A percentile compares a stretch with the other conserved stretches of the same genome.
Evolutionary conservation across 257 asterid species (phyloP).

Genomic region (Nicotiana tomentosiformis): DNA sequence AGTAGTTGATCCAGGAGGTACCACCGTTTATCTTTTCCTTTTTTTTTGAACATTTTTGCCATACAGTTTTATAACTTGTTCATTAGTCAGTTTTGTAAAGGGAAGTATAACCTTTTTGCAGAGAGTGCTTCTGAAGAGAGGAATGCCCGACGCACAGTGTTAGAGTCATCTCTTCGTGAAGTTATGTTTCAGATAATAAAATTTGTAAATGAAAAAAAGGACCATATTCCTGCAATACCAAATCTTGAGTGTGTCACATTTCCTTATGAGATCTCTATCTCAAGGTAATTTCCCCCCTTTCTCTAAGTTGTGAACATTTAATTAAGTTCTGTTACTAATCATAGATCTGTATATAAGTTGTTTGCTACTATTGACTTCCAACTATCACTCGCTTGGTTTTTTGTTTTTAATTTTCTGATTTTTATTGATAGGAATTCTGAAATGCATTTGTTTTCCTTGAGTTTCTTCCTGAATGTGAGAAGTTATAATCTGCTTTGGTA

Average conservation of each 20-base stretch:
- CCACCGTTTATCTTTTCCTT: not conserved
- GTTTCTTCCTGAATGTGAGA: not conserved
- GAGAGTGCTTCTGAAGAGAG: conserved; percentile 70
- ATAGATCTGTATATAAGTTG: not conserved
- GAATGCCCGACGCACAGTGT: conserved; percentile 65
- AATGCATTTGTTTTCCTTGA: not conserved
- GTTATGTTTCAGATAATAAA: conserved; percentile 88
- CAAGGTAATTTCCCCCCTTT: conserved; percentile 50
- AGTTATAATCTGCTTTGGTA: not conserved
- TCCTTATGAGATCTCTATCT: conserved; percentile 88
- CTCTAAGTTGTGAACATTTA: not conserved
- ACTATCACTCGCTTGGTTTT: not conserved
- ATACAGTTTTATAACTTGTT: not conserved
- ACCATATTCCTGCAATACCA: conserved; percentile 87
- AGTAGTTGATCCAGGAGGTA: conserved; percentile 85
- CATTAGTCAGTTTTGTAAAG: not conserved
- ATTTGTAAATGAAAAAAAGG: conserved; percentile 97
- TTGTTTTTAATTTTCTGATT: not conserved
- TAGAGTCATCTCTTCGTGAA: conserved; percentile 84
- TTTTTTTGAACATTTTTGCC: not conserved
- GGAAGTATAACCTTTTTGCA: not conserved
- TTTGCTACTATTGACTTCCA: not conserved
- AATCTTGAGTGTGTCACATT: conserved; percentile 83
- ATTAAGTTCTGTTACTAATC: not conserved
- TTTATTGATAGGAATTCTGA: not conserved